Percentiles rank a stretch among this genome's conserved stretches.
phyloP scores from a whole-genome alignment of 2,329 filamentous ascomycete genomes.

The Cladosporium sphaerospermum region DNA sequence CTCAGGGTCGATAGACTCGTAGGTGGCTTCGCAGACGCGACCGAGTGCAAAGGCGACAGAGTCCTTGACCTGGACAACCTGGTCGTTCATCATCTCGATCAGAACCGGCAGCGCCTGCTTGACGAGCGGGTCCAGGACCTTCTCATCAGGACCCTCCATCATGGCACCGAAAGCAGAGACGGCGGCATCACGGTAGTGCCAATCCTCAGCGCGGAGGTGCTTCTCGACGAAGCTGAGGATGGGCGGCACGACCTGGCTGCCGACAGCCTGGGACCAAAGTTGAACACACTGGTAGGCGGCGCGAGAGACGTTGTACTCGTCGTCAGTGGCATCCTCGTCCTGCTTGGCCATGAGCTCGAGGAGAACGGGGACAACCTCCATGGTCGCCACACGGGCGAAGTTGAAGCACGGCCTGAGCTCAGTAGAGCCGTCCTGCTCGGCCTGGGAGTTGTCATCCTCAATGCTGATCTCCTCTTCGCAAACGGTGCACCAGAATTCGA shows the following conservation, averaged over 20 bases:
- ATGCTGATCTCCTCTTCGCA: slow-evolving; percentile 98
- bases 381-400: slow-evolving; percentile 86
- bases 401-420: slow-evolving; percentile 91
- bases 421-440: slow-evolving; percentile 64
- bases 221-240: slow-evolving; percentile 88
- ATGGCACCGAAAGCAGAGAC: slow-evolving; percentile 97
- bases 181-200: slow-evolving; percentile 90
- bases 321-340: slow-evolving; percentile 92
- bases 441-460: slow-evolving; percentile 86
- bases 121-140: slow-evolving; percentile 84
- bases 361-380: slow-evolving; percentile 89
- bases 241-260: slow-evolving; percentile 72
- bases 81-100: slow-evolving; percentile 88
- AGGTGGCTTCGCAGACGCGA: slow-evolving; percentile 89
- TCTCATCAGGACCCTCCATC: slow-evolving; percentile 96
- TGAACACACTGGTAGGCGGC: slow-evolving; percentile 95
- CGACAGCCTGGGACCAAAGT: slow-evolving; percentile 89
- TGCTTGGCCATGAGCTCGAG: slow-evolving; percentile 88
- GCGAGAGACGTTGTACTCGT: slow-evolving; percentile 94
- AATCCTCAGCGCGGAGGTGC: slow-evolving; percentile 84
- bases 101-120: slow-evolving; percentile 91
- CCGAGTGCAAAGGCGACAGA: slow-evolving; percentile 94
- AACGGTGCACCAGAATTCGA: slow-evolving; percentile 99
- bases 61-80: slow-evolving; percentile 83
- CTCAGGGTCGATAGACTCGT: slow-evolving; percentile 81